Percentiles rank a stretch among this genome's conserved stretches.
phyloP scores from a whole-genome alignment of 2,329 filamentous ascomycete species.

The Fusarium ambrosium region DNA sequence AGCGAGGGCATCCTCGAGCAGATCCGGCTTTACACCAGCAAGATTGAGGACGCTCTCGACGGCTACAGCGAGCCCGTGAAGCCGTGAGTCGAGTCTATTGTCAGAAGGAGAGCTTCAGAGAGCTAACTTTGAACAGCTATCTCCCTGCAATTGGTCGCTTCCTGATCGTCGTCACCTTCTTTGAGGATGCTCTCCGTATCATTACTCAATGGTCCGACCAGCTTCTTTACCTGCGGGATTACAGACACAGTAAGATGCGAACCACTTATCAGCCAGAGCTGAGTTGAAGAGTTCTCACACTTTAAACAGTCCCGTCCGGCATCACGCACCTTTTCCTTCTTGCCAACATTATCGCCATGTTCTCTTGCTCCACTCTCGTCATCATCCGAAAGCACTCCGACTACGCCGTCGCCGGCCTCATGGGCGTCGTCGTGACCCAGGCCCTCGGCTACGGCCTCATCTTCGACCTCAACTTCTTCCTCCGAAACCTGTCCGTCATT shows the following conservation, averaged over 20 bases:
- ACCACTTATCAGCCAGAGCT: background rate
- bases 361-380: conserved; percentile 83
- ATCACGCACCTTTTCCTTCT: conserved; percentile 95
- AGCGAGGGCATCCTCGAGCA: conserved; percentile 77
- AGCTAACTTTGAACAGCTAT: conserved; percentile 70
- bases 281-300: conserved; percentile 34
- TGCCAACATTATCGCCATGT: conserved; percentile 90
- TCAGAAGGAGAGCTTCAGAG: conserved; percentile 11
- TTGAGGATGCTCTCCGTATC: conserved; percentile 96
- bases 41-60: conserved; percentile 95
- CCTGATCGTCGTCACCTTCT: conserved; percentile 97
- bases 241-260: conserved; percentile 83
- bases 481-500: conserved; percentile 97
- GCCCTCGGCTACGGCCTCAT: conserved; percentile 97
- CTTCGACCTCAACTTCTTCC: conserved; percentile 99
- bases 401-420: conserved; percentile 90
- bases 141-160: conserved; percentile 96
- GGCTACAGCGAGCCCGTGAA: conserved; percentile 90
- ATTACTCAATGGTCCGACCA: conserved; percentile 98
- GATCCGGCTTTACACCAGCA: conserved; percentile 95
- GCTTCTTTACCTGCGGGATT: conserved; percentile 91
- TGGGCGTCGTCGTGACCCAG: conserved; percentile 91
- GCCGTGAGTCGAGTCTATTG: conserved; percentile 71
- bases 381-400: conserved; percentile 94
- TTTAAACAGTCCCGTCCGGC: conserved; percentile 80